Evolutionary conservation across 805 yeast genomes (phyloP).

Genomic region (Candida dendrica): DNA sequence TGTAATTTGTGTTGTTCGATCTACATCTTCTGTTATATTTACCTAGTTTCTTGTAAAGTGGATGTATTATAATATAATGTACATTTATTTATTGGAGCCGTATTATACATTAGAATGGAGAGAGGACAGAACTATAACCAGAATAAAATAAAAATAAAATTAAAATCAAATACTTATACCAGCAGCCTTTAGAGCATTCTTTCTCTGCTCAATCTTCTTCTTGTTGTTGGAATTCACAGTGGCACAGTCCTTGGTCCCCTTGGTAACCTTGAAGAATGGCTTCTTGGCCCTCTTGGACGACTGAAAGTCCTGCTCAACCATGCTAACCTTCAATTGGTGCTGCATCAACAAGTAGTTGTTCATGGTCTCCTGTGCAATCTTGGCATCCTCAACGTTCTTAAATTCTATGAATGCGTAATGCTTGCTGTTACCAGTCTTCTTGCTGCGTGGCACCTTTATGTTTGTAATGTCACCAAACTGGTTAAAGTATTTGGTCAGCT

Average conservation of each 20-base stretch:
- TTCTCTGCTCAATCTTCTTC: constrained; percentile 26
- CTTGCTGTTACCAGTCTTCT: constrained; percentile 82
- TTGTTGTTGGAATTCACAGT: constrained; percentile 25
- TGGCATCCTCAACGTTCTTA: constrained; percentile 64
- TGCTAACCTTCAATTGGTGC: constrained; percentile 71
- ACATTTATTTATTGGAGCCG: too few relatives aligned
- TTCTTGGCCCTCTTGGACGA: constrained; percentile 28
- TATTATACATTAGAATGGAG: too few relatives aligned
- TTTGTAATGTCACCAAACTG: constrained; percentile 87
- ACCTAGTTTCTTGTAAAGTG: too few relatives aligned
- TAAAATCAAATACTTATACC: constrained; percentile 27
- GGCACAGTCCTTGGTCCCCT: constrained; percentile 22
- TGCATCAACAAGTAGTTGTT: constrained; percentile 86
- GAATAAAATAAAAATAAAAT: too few relatives aligned
- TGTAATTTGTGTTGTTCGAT: background rate
- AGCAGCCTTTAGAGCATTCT: constrained; percentile 23
- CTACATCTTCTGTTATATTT: too few relatives aligned
- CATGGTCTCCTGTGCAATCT: constrained; percentile 91
- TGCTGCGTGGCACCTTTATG: constrained; percentile 79
- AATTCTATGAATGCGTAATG: constrained; percentile 92
- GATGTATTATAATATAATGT: too few relatives aligned
- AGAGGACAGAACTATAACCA: too few relatives aligned
- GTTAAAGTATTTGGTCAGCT: constrained; percentile 65
- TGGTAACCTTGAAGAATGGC: constrained; percentile 24
- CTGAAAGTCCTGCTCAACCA: constrained; percentile 41